Conservation (phyloP, 306 rosid species). For the Glycine soja region DNA sequence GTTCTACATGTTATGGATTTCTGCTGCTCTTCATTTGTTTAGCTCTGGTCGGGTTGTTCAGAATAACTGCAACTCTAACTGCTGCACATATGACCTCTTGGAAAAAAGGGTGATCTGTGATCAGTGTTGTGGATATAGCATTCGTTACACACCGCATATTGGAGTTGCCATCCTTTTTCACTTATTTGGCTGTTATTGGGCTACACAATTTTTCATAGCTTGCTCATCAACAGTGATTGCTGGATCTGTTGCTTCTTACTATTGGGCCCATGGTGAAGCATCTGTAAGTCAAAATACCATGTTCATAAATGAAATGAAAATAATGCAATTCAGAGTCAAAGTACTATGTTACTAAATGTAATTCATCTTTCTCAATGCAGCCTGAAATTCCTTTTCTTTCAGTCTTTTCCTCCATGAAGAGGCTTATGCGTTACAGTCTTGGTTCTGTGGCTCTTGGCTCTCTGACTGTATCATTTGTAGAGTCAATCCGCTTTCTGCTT, state of each 20-base stretch:
- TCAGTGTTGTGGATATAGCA: constrained; percentile 84
- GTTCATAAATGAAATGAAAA: constrained; percentile 25
- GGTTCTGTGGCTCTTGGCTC: constrained; percentile 99
- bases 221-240: constrained; percentile 92
- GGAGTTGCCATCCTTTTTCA: constrained; percentile 89
- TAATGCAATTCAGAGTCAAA: constrained; percentile 4
- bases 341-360: constrained; percentile 11
- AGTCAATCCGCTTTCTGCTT: constrained; percentile 84
- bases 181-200: constrained; percentile 94
- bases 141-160: constrained; percentile 81
- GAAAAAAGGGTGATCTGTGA: constrained; percentile 77
- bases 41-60: constrained; percentile 91
- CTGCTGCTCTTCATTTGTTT: constrained; percentile 84
- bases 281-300: constrained; percentile 69
- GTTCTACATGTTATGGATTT: constrained; percentile 90
- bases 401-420: constrained; percentile 80
- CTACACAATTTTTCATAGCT: constrained; percentile 84
- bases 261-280: constrained; percentile 89
- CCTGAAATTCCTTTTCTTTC: constrained; percentile 90
- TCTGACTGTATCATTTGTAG: constrained; percentile 80
- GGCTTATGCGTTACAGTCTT: constrained; percentile 76
- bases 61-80: constrained; percentile 78
- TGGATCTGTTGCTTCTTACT: constrained; percentile 95
- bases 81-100: constrained; percentile 78
- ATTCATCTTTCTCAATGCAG: constrained; percentile 63